These are phyloP conservation scores for Oryza meridionalis DNA, from an alignment of 176 grass and related monocot species.

Conservation along the genomic window DNA sequence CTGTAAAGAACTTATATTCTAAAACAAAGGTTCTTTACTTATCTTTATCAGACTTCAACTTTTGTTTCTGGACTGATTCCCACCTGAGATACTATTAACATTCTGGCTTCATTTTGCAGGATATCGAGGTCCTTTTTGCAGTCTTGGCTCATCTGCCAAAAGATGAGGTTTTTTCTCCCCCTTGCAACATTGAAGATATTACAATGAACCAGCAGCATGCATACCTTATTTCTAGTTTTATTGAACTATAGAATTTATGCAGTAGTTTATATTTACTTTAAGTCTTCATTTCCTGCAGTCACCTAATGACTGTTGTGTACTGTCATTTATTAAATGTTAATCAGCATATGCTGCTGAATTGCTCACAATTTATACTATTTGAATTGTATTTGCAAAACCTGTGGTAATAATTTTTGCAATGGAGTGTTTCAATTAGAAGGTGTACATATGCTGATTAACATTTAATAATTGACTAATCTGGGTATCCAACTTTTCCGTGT, in stretches of 20 bases:
- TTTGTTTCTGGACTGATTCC: conserved; percentile 35
- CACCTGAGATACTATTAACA: conserved; percentile 27
- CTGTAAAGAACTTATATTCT: conserved; percentile 82
- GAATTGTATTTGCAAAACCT: conserved; percentile 5
- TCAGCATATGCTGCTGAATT: conserved; percentile 6
- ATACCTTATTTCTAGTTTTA: conserved; percentile 12
- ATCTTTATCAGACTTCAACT: conserved; percentile 8
- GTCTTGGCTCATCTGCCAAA: conserved; percentile 79
- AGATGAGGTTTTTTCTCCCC: conserved; percentile 67
- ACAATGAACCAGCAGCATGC: neutral
- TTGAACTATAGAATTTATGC: conserved; percentile 11
- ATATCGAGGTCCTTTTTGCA: conserved; percentile 82
- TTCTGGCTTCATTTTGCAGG: conserved; percentile 60
- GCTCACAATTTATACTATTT: conserved; percentile 17
- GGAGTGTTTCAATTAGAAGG: neutral
- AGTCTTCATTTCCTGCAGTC: neutral
- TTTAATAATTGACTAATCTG: too few species aligned
- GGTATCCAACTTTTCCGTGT: conserved; percentile 8
- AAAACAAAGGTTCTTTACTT: conserved; percentile 73
- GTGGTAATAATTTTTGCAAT: neutral
- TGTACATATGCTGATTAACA: too few species aligned
- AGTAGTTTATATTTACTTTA: conserved; percentile 5
- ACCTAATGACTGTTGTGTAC: neutral
- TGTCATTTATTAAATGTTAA: conserved; percentile 2
- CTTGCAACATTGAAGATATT: conserved; percentile 1